phyloP scores from a whole-genome alignment of 257 asterid species.

The Capsicum chinense region DNA sequence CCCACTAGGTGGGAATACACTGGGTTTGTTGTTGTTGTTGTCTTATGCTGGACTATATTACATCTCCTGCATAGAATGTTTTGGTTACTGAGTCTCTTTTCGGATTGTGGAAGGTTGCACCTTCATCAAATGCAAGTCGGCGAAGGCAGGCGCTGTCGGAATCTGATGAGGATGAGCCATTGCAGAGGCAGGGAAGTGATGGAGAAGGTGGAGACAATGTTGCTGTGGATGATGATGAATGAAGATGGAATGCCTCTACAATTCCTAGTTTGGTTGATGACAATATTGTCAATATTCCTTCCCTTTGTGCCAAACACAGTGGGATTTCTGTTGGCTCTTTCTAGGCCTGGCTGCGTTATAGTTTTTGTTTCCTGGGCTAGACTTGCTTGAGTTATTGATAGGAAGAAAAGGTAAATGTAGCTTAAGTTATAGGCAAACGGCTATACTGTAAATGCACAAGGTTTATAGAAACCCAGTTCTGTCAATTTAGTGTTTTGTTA shows the following conservation, averaged over 20 bases:
- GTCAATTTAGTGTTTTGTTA: not conserved
- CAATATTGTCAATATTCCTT: not conserved
- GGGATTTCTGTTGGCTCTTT: conserved; percentile 29
- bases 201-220: conserved; percentile 46
- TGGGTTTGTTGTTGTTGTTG: too few species aligned
- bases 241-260: conserved; percentile 3
- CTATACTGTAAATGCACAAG: conserved; percentile 6
- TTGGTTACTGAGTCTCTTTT: conserved; percentile 28
- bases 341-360: not conserved
- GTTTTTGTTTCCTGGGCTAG: conserved; percentile 2
- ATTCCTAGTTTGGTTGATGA: not conserved
- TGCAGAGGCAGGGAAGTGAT: conserved; percentile 56
- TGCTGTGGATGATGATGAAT: conserved; percentile 54
- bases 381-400: not conserved
- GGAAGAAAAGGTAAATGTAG: conserved; percentile 25
- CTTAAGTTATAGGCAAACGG: conserved; percentile 3
- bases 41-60: not conserved
- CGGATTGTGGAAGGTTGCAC: conserved; percentile 56
- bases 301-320: not conserved
- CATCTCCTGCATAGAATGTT: not conserved
- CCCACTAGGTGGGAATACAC: too few species aligned
- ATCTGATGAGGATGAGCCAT: conserved; percentile 78
- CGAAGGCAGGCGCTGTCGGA: conserved; percentile 78
- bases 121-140: conserved; percentile 51
- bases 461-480: not conserved